Evolutionary conservation across 2,329 filamentous ascomycete genomes (phyloP), one percentile per base, ranked within the genome.

Genomic region (Apiospora rasikravindrae): DNA sequence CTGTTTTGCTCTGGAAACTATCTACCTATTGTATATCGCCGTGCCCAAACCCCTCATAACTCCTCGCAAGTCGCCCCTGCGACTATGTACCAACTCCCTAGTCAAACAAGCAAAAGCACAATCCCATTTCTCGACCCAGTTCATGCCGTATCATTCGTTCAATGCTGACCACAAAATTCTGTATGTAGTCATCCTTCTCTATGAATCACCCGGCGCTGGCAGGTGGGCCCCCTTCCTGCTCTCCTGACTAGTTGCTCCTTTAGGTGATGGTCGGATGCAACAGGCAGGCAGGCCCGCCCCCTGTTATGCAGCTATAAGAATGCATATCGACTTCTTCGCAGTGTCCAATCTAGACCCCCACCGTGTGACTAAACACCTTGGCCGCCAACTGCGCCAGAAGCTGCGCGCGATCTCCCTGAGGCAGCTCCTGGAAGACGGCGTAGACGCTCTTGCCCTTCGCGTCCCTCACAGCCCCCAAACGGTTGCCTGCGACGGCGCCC

Each of bases 391-490:
- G 93, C 80, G 91, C 93, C 73, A 98, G 86, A 78, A 99, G 83
- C 81, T 91, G 91, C 71, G 94, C 91, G 79, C 94, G 93, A 79
- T 98, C 95, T 69, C 87, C 88, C 82, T 94, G 93, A 69, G 95
- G 95, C 79, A 99, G 85, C 77, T 98, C 93, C 86, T 89, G 91
- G 81, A 96, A 98, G 22, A 98, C 96, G 40, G 91, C 87, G 82
- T 97, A 98, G 7, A 99, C 96, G 80, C 94, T 97, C 91, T 98
- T 98, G 29, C 95, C 95, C 83, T 91, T 95, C 44, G 93, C 91
- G 83, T 99, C 96, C 71, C 96, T 88, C 26, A 99, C 90, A 8
- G 94, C 94, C 0, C 96, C 96, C n/a, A 98, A 84, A 69, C 95
- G 85, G 83, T 98, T 98, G 14, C 96, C 96, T 0, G 95, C 96